Conservation (phyloP, 345 rosid genomes). For the Citrus hindsii region DNA sequence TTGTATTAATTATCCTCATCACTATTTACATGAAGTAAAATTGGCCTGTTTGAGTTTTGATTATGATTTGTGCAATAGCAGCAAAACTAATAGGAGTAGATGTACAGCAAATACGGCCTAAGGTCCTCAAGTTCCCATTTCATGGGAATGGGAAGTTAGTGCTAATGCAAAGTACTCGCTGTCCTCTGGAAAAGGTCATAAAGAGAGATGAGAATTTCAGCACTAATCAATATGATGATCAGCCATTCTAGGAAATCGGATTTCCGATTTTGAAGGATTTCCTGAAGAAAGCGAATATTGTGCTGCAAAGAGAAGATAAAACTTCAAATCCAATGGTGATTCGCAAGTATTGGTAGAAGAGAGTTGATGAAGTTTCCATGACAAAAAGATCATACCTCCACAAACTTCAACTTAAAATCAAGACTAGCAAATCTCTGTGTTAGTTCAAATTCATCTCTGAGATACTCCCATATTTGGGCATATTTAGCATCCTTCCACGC, state of each 20-base stretch:
- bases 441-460: constrained; percentile 91
- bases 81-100: background rate
- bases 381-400: constrained; percentile 53
- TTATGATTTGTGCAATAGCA: background rate
- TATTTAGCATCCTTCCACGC: constrained; percentile 99
- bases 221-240: constrained; percentile 77
- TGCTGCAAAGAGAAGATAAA: constrained; percentile 52
- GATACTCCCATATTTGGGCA: constrained; percentile 87
- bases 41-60: background rate
- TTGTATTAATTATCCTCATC: background rate
- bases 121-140: background rate
- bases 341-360: background rate
- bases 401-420: constrained; percentile 89
- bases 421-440: constrained; percentile 92
- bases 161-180: constrained; percentile 4
- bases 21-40: constrained; percentile 4
- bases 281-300: constrained; percentile 89
- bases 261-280: constrained; percentile 92
- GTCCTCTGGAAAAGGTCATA: constrained; percentile 53
- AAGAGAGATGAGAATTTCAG: constrained; percentile 68
- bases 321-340: background rate
- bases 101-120: background rate
- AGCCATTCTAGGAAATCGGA: constrained; percentile 96
- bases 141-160: background rate
- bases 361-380: background rate